Evolutionary conservation across 352 stramenopile genomes (phyloP), one percentile per base, ranked within the genome.

Genomic region (Phytopythium delawarense): DNA sequence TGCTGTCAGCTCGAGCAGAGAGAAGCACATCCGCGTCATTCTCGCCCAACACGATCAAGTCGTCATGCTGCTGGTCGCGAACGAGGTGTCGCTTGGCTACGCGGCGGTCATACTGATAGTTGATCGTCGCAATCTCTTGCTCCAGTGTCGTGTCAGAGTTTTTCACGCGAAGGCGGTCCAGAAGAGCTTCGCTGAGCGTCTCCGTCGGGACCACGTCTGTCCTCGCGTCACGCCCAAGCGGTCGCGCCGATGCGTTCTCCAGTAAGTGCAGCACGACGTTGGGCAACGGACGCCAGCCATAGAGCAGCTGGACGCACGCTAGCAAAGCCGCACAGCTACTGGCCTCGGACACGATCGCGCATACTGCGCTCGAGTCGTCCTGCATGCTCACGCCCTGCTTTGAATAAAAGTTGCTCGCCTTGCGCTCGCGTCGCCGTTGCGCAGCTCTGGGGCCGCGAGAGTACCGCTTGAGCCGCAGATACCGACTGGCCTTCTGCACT

Each of bases 391-490:
- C 57, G 0, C 82, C 79, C 65, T 88, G 76, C 55, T 89, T 82
- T 0, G 85, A 92, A 57, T 93, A 92, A 39, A 93, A 94, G 32
- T 82, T 86, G n/a, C 73, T 75, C 0, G 76, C 74, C 65, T 94
- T 96, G 5, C 85, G 79, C 32, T 72, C 61, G 20, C 79, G 65
- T 25, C 87, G 84, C 1, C 87, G 75, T 4, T 67, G 55, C 2
- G 85, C 73, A 12, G 79, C 82, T 30, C 79, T 76, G 23, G 87
- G 87, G 15, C 84, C 87, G 55, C 87, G 75, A 8, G 84, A 70
- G 46, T 96, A 96, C 6, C 87, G 70, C 63, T 96, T 96, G 61
- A 92, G 92, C 0, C 87, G 84, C 62, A 94, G 59, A 50, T 96
- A 96, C 3, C 87, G 79, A 40, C 81, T 84, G 5, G 87, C 87